Evolutionary conservation across 768 basidiomycete species (phyloP).

Genomic region (Ramaria rubella): DNA sequence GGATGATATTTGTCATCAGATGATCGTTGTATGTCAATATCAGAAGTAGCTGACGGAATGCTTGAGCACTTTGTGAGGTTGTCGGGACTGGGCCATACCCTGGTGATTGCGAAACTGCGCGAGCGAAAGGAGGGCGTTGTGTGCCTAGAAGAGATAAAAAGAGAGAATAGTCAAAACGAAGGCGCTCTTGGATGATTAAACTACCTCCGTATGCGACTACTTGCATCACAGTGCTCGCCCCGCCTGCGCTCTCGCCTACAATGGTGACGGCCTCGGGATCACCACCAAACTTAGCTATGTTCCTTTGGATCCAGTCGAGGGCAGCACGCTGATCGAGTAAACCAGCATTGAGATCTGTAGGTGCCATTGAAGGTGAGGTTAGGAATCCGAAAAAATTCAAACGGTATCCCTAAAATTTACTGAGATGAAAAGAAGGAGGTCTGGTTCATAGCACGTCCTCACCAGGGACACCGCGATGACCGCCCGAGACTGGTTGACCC

Average conservation of each 20-base stretch:
- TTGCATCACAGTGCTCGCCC: constrained; percentile 40
- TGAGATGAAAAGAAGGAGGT: too few species aligned
- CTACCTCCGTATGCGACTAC: constrained; percentile 37
- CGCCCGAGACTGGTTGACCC: constrained; percentile 35
- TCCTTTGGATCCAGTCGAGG: constrained; percentile 35
- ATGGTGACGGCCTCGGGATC: constrained; percentile 25
- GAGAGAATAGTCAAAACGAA: too few species aligned
- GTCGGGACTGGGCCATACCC: constrained; percentile 34
- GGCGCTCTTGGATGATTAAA: too few species aligned
- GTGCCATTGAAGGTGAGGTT: constrained; percentile 36
- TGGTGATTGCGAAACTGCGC: constrained; percentile 38
- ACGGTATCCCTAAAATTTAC: constrained; percentile 40
- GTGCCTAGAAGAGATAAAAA: too few species aligned
- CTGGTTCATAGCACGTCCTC: neutral
- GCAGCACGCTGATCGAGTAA: constrained; percentile 38
- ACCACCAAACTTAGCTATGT: constrained; percentile 33
- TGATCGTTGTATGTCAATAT: neutral
- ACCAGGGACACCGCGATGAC: constrained; percentile 31
- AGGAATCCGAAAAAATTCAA: constrained; percentile 54
- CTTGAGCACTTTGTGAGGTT: constrained; percentile 21
- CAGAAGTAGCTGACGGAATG: constrained; percentile 34
- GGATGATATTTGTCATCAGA: too few species aligned
- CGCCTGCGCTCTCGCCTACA: constrained; percentile 35
- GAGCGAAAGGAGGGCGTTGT: constrained; percentile 32
- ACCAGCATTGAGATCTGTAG: constrained; percentile 33